Evolutionary conservation across 352 stramenopile genomes (phyloP).

Genomic region (Thalassiosira livingstoniorum): DNA sequence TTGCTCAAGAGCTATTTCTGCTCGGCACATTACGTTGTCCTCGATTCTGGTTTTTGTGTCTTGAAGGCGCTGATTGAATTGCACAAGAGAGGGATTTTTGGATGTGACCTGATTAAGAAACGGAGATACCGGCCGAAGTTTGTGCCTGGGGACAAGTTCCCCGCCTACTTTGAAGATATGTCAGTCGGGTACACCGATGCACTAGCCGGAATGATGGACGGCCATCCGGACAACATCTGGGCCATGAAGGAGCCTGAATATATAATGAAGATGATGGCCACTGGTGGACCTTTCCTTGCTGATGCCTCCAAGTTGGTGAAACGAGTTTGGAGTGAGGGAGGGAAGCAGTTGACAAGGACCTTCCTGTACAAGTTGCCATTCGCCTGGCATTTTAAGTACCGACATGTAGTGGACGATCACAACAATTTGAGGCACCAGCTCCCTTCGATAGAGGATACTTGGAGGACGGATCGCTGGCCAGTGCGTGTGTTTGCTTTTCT

Average conservation of each 20-base stretch:
- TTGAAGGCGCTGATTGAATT: conserved; percentile 18
- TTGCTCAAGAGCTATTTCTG: conserved; percentile 19
- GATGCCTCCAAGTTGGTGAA: neutral
- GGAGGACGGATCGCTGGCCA: conserved; percentile 46
- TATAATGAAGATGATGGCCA: neutral
- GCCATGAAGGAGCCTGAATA: conserved; percentile 8
- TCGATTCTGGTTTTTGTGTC: conserved; percentile 23
- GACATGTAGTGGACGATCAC: conserved; percentile 52
- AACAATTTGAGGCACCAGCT: conserved; percentile 45
- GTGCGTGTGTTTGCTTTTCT: conserved; percentile 44
- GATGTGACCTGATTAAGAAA: conserved; percentile 11
- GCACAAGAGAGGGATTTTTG: conserved; percentile 13
- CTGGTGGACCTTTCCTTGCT: neutral
- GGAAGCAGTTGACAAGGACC: neutral
- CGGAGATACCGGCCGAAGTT: conserved; percentile 4
- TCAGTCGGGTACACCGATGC: conserved; percentile 1
- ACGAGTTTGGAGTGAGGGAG: neutral
- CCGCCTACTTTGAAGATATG: conserved; percentile 1
- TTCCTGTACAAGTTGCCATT: conserved; percentile 32
- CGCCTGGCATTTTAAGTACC: conserved; percentile 36
- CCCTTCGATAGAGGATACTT: conserved; percentile 36
- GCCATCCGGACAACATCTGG: neutral
- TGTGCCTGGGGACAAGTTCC: neutral
- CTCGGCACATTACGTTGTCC: conserved; percentile 5
- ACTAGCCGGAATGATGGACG: neutral